A percentile compares a stretch with the other conserved stretches of the same genome.
These are phyloP conservation scores for Citrus cavaleriei DNA, from an alignment of 345 rosid genomes.

Conservation along the genomic window DNA sequence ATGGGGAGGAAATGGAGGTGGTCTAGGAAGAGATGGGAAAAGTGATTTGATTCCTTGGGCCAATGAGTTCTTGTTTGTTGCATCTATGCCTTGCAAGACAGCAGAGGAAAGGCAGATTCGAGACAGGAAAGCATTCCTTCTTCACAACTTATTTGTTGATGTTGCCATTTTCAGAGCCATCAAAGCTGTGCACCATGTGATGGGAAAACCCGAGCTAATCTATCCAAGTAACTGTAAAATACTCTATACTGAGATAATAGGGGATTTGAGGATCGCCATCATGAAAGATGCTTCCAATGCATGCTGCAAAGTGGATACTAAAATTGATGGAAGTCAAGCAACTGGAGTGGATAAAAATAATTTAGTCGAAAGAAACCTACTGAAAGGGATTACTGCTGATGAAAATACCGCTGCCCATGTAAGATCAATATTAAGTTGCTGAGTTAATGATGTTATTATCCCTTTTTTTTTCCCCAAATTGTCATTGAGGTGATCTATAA, in stretches of 20 bases:
- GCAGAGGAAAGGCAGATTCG: slow-evolving; percentile 90
- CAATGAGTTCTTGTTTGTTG: slow-evolving; percentile 61
- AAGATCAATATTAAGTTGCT: slow-evolving; percentile 32
- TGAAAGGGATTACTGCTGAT: slow-evolving; percentile 97
- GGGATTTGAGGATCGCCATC: slow-evolving; percentile 64
- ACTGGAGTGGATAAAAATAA: slow-evolving; percentile 54
- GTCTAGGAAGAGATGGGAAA: slow-evolving; percentile 78
- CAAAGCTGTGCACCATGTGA: slow-evolving; percentile 62
- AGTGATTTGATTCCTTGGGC: slow-evolving; percentile 85
- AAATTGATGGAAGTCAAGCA: slow-evolving; percentile 82
- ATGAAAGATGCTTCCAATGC: slow-evolving; percentile 65
- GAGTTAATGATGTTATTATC: slow-evolving; percentile 4
- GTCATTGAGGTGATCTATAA: background rate
- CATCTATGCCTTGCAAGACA: slow-evolving; percentile 89
- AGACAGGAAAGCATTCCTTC: slow-evolving; percentile 93
- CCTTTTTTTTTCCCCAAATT: slow-evolving; percentile 1
- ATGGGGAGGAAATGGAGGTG: slow-evolving; percentile 98
- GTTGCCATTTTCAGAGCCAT: slow-evolving; percentile 82
- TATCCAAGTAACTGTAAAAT: slow-evolving; percentile 27
- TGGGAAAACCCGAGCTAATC: slow-evolving; percentile 33
- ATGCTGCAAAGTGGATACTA: slow-evolving; percentile 82
- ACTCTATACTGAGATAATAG: slow-evolving; percentile 56
- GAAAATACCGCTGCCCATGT: slow-evolving; percentile 97
- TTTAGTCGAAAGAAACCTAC: slow-evolving; percentile 70
- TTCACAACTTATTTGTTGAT: slow-evolving; percentile 92